Evolutionary conservation across 495 filamentous ascomycete genomes (phyloP), one percentile per base, ranked within the genome.

Genomic region (Penicillium riverlandense): DNA sequence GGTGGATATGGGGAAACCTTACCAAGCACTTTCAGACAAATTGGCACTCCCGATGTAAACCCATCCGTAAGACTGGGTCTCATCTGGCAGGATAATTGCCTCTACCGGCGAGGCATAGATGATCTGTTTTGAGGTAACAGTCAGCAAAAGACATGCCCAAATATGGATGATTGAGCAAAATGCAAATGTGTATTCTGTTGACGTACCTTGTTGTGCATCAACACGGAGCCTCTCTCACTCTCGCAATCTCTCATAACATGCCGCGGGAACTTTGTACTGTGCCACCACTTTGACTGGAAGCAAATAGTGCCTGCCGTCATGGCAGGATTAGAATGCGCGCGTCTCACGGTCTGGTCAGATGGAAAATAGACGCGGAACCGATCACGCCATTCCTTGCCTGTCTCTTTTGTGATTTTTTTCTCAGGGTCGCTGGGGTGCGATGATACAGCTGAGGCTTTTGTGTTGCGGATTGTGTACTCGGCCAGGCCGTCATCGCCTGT

Each of bases 21-120:
- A 90, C 86, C 92, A 98, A 8, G 92, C 92, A 53, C 85, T 90
- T 62, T 96, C 89, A 0, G 88, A 91, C 7, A 95, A 55, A 62
- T 98, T 98, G 1, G 88, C 87, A 49, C 86, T 92, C 12, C 92
- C 92, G n/a, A 95, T 69, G 55, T 98, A 98, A 0, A 77, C 85
- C 80, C 86, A 97, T 8, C 80, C 71, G 11, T 44, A 50, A 35
- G 63, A 63, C 34, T 53, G 40, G 0, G 41, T 50, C 22, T 42
- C 51, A 29, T 64, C 48, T 1, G 50, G 35, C 38, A 68, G 38
- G 0, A 37, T 32, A 1, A 69, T 58, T 9, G 66, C 52, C 7
- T 65, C 55, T 11, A 70, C 54, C 11, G 71, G 77, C 9, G 78
- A 72, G 6, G 82, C 84, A 47, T 83, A 86, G 31, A 92, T 65